phyloP scores from a whole-genome alignment of 2,329 filamentous ascomycete genomes.

The Fusarium nematophilum region DNA sequence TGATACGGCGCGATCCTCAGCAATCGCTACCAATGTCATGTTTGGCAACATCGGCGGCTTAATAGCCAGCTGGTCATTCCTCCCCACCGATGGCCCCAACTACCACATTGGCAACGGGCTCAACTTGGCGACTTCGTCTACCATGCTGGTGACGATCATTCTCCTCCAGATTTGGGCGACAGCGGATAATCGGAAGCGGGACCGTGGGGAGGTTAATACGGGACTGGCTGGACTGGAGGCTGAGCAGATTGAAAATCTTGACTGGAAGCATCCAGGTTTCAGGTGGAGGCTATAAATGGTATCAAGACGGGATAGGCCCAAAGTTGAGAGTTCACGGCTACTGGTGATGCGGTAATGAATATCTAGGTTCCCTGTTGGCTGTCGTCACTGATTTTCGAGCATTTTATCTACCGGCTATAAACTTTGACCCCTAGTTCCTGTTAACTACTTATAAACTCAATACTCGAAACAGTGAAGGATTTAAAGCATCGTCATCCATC shows the following conservation, averaged over 20 bases:
- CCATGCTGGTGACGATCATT: slow-evolving; percentile 62
- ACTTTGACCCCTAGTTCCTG: too few species aligned
- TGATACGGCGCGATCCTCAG: slow-evolving; percentile 74
- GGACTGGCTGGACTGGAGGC: slow-evolving; percentile 65
- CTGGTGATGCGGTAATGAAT: too few species aligned
- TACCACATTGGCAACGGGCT: slow-evolving; percentile 78
- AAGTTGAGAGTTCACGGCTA: too few species aligned
- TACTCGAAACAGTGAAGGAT: too few species aligned
- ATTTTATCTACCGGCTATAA: too few species aligned
- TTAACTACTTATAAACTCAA: too few species aligned
- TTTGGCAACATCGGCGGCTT: slow-evolving; percentile 77
- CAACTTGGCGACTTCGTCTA: slow-evolving; percentile 69
- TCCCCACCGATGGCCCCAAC: slow-evolving; percentile 71
- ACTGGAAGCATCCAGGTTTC: slow-evolving; percentile 75
- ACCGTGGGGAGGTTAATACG: slow-evolving; percentile 45
- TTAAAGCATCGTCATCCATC: too few species aligned
- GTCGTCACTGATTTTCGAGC: too few species aligned
- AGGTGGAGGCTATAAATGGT: too few species aligned
- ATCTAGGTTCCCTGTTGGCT: too few species aligned
- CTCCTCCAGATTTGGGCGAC: slow-evolving; percentile 69
- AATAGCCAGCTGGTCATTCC: slow-evolving; percentile 71
- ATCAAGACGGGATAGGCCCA: too few species aligned
- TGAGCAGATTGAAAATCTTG: slow-evolving; percentile 68
- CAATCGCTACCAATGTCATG: slow-evolving; percentile 75
- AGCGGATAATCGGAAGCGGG: slow-evolving; percentile 64